Percentiles rank a stretch among this genome's conserved stretches.
Evolutionary conservation across 495 filamentous ascomycete species (phyloP).

Genomic region (Jackrogersella multiformis): DNA sequence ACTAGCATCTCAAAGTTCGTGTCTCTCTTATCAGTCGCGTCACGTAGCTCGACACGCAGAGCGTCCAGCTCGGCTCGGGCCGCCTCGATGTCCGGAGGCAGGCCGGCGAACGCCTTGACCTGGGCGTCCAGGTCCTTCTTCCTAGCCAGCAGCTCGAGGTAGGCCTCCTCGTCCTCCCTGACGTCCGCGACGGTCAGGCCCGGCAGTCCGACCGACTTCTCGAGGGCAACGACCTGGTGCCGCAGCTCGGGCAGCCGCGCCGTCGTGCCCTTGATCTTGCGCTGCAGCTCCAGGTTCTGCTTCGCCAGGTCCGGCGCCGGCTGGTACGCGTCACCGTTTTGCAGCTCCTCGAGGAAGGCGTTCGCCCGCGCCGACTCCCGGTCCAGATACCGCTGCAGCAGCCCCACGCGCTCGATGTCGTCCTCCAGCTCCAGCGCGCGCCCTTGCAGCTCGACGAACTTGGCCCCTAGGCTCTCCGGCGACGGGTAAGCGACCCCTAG

Average conservation of each 20-base stretch:
- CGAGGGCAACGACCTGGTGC: slow-evolving; percentile 53
- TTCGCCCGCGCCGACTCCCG: slow-evolving; percentile 43
- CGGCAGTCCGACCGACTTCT: slow-evolving; percentile 34
- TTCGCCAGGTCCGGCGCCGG: slow-evolving; percentile 61
- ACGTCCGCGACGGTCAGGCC: slow-evolving; percentile 57
- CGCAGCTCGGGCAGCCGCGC: slow-evolving; percentile 64
- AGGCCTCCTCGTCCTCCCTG: slow-evolving; percentile 61
- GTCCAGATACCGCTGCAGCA: slow-evolving; percentile 54
- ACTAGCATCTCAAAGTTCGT: slow-evolving; percentile 71
- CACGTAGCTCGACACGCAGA: slow-evolving; percentile 67
- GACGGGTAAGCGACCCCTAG: slow-evolving; percentile 47
- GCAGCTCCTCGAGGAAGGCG: slow-evolving; percentile 46
- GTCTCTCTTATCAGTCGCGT: slow-evolving; percentile 68
- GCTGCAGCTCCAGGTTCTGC: slow-evolving; percentile 69
- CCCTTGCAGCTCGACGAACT: slow-evolving; percentile 52
- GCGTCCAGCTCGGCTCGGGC: slow-evolving; percentile 73
- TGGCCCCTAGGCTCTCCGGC: slow-evolving; percentile 46
- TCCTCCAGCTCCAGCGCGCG: slow-evolving; percentile 54
- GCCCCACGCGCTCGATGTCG: slow-evolving; percentile 50
- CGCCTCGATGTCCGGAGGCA: slow-evolving; percentile 73
- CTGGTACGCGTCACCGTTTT: slow-evolving; percentile 57
- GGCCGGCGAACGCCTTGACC: slow-evolving; percentile 68
- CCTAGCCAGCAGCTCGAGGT: slow-evolving; percentile 57
- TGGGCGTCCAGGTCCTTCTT: slow-evolving; percentile 67
- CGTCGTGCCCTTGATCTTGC: slow-evolving; percentile 66